Base-by-base conservation (phyloP, 768 basidiomycete genomes). In the Serendipita indica region DNA sequence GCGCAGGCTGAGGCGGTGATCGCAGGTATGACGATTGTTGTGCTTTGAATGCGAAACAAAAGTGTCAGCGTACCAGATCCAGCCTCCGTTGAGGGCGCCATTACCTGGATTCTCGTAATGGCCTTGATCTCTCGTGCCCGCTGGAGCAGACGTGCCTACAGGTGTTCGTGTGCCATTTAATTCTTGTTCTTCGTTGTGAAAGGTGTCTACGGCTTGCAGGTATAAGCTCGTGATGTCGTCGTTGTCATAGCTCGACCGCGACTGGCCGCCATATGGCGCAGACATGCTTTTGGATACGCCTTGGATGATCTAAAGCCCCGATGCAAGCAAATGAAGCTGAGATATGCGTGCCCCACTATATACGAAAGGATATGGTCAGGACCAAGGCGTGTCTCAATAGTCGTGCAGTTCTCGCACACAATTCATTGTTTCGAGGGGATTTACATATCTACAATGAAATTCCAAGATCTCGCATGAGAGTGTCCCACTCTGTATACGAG, bases 151-250 rank as follows among this genome's bases (percentile, higher is more conserved):
- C 7, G 7, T 25, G 27, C 7, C 7, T 7, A 25, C 6, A 7
- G 5, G 41, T 18, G 41, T n/a, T 18, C 41, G 41, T 25, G 41
- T 18, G 27, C 41, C 41, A 7, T n/a, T 6, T 43, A n/a, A 25
- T 18, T 43, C n/a, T n/a, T 43, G 41, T n/a, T 43, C 41, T 43
- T 25, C 41, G 5, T 43, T 43, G 7, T 43, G 41, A 43, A 43
- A 43, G 5, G 16, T 54, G 10, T 30, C 32, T 33, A 54, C 32
- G 4, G 49, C 49, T 3, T 30, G 49, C n/a, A 27, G 49, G 25
- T 54, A 54, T 54, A 54, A 27, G 32, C 32, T n/a, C n/a, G 49
- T 28, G 22, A 54, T 28, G 32, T 54, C 49, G 49, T 54, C 49
- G 10, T 33, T 30, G n/a, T 54, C 49, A 30, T 54, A 30, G 32